Base-by-base conservation (phyloP, 495 filamentous ascomycete genomes). In the Hyaloscypha hepaticicola region DNA sequence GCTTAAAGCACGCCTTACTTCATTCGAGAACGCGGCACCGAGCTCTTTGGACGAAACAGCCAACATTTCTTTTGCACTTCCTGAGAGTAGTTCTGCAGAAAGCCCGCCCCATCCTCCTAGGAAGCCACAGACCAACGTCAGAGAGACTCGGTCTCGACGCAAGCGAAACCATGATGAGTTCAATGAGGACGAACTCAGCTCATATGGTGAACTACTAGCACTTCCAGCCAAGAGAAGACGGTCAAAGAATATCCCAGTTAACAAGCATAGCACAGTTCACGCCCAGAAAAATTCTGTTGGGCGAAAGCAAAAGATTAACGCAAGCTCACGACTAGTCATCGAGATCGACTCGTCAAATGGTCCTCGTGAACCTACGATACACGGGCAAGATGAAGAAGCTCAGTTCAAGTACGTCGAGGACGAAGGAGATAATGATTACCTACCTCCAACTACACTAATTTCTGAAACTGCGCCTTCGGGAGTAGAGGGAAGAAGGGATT, bases 171-270 rank as follows among this genome's bases (percentile, higher is more conserved):
- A 58, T 34, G 34, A 57, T 50, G n/a, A 57, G 19, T 31, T 53
- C 21, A 24, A 21, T 7, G n/a, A 24, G 5, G n/a, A 8, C 7
- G 22, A 16, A 53, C 5, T 21, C 3, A 24, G 22, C n/a, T 26
- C 53, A 45, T 29, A 25, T 31, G 34, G 11, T 24, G 53, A 58
- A 3, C 34, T 9, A 16, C 27, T 2, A 25, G 41, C 57, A 14
- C 61, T 12, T 14, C 34, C 33, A 24, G 21, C 34, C 25, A 64
- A 64, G 53, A 64, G 53, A 33, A 57, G n/a, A n/a, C 12, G 19
- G 22, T 31, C 53, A 3, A 22, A 19, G 8, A 34, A 33, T 27
- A 61, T 8, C 19, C 16, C 38, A 5, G 19, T 26, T 28, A 5
- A 19, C 9, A 6, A 6, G 22, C 5, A 0, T 14, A 53, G 22